Conservation (phyloP, 257 asterid genomes). For the Ocimum tenuiflorum region DNA sequence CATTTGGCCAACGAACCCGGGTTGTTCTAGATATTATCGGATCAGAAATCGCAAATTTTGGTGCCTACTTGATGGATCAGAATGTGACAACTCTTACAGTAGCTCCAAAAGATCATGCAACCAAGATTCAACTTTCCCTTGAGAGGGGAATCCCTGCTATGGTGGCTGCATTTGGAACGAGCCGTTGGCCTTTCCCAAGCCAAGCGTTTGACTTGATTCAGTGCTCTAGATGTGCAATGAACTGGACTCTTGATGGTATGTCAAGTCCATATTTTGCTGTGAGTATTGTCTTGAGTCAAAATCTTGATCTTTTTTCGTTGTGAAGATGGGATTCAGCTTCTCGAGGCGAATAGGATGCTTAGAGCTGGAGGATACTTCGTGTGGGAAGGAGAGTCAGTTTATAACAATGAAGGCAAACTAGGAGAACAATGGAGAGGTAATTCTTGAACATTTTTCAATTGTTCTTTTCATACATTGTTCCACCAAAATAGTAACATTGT, state of each 20-base stretch:
- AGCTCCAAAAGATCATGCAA: conserved; percentile 34
- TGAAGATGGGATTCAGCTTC: conserved; percentile 52
- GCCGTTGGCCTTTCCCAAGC: conserved; percentile 51
- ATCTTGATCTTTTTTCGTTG: neutral
- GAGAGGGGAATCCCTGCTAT: conserved; percentile 64
- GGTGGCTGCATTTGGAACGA: conserved; percentile 35
- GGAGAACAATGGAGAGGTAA: conserved; percentile 46
- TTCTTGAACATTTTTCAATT: neutral
- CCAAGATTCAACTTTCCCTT: conserved; percentile 41
- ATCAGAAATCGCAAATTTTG: conserved; percentile 45
- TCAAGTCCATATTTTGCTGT: neutral
- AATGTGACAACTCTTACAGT: conserved; percentile 52
- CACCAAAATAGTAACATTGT: too few species aligned
- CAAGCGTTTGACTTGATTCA: conserved; percentile 59
- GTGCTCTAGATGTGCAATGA: conserved; percentile 38
- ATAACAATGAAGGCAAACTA: conserved; percentile 21
- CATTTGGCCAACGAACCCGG: conserved; percentile 43
- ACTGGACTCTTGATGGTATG: conserved; percentile 45
- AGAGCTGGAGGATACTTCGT: conserved; percentile 61
- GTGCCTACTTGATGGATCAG: conserved; percentile 43
- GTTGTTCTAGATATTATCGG: conserved; percentile 47
- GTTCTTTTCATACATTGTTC: too few species aligned
- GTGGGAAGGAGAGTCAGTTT: conserved; percentile 31
- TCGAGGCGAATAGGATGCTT: conserved; percentile 60
- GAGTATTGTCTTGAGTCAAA: neutral